Conservation (phyloP, 2,329 filamentous ascomycete species). For the Cytospora piceae region DNA sequence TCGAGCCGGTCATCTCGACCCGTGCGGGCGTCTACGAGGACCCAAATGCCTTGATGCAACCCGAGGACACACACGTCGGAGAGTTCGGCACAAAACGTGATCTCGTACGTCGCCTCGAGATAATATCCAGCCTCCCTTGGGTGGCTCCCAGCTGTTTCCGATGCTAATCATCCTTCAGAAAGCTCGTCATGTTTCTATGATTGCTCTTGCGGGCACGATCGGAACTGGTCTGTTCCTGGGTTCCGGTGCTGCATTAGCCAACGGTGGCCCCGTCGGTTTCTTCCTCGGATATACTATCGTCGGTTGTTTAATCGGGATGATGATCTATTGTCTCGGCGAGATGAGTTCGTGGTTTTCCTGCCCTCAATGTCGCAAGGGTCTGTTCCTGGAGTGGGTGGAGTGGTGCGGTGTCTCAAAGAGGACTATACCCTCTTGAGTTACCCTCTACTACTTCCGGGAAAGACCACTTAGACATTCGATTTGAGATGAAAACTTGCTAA, state of each 20-base stretch:
- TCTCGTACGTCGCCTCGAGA: slow-evolving; percentile 9
- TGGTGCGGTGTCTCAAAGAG: too few relatives aligned
- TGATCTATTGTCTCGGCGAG: slow-evolving; percentile 62
- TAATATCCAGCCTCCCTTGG: neutral
- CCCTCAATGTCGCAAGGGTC: too few relatives aligned
- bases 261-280: slow-evolving; percentile 62
- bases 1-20: slow-evolving; percentile 19
- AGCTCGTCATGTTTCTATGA: slow-evolving; percentile 38
- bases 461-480: too few relatives aligned
- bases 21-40: slow-evolving; percentile 22
- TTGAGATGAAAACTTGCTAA: too few relatives aligned
- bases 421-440: too few relatives aligned
- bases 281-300: slow-evolving; percentile 62
- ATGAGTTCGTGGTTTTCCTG: slow-evolving; percentile 43
- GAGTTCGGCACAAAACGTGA: slow-evolving; percentile 30
- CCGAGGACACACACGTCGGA: slow-evolving; percentile 25
- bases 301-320: slow-evolving; percentile 60
- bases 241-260: slow-evolving; percentile 62
- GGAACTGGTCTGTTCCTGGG: slow-evolving; percentile 60
- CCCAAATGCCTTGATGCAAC: slow-evolving; percentile 20
- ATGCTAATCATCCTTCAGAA: slow-evolving; percentile 11
- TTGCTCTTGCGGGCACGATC: slow-evolving; percentile 47
- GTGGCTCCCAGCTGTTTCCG: neutral
- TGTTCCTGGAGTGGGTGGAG: too few relatives aligned
- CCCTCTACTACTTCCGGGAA: too few relatives aligned